phyloP scores from a whole-genome alignment of 257 asterid genomes.

The Lithospermum erythrorhizon region DNA sequence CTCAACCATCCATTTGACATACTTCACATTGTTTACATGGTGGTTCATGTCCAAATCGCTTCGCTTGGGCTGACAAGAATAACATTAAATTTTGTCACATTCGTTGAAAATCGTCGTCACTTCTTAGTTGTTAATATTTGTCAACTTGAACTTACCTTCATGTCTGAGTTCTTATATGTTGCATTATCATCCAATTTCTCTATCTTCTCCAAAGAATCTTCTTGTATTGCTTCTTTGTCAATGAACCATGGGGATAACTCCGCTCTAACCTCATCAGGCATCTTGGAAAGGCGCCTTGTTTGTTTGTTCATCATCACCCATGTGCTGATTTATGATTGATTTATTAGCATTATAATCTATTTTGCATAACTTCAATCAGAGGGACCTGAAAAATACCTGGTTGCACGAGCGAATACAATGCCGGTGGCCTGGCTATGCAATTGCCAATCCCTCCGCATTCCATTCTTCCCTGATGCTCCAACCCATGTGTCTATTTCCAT shows the following conservation, averaged over 20 bases:
- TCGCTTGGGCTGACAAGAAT: constrained; percentile 61
- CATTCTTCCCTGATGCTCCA: constrained; percentile 84
- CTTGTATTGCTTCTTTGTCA: constrained; percentile 53
- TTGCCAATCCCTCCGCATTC: constrained; percentile 87
- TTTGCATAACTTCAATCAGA: neutral
- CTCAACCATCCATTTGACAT: constrained; percentile 90
- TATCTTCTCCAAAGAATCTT: constrained; percentile 44
- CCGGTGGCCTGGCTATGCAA: constrained; percentile 62
- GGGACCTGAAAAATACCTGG: constrained; percentile 35
- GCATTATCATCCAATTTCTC: constrained; percentile 47
- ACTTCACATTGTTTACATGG: constrained; percentile 84
- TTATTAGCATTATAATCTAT: neutral
- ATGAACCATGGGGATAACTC: constrained; percentile 80
- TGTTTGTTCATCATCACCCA: constrained; percentile 93
- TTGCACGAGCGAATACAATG: constrained; percentile 60
- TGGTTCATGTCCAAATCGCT: constrained; percentile 96
- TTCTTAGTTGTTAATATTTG: neutral
- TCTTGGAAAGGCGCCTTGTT: constrained; percentile 76
- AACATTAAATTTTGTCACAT: too few relatives aligned
- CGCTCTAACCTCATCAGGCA: constrained; percentile 82
- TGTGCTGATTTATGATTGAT: constrained; percentile 29
- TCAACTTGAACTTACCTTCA: constrained; percentile 32
- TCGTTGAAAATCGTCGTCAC: neutral
- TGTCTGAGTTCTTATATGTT: constrained; percentile 34
- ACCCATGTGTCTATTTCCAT: constrained; percentile 91